phyloP scores from a whole-genome alignment of 148 eudicot genomes.

The Spergularia bocconei region DNA sequence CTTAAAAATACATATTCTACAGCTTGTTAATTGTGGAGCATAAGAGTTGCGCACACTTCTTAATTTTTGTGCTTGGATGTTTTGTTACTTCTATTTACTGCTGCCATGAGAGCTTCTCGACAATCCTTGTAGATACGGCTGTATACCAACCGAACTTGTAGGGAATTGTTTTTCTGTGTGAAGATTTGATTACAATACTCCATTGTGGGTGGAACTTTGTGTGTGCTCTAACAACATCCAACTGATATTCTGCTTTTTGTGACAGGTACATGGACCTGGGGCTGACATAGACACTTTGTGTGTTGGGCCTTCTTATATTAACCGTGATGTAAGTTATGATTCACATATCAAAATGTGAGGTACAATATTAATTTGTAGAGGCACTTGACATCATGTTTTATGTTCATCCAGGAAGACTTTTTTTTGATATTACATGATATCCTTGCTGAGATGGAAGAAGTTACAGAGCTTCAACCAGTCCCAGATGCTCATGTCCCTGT shows the following conservation, averaged over 20 bases:
- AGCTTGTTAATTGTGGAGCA: too few species aligned
- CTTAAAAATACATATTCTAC: background rate
- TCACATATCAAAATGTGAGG: background rate
- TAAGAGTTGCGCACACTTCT: too few species aligned
- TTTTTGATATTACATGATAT: constrained; percentile 51
- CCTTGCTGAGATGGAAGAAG: constrained; percentile 64
- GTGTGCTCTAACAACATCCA: background rate
- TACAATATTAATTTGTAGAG: constrained; percentile 8
- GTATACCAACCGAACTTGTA: background rate
- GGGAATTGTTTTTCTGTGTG: background rate
- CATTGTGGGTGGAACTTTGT: background rate
- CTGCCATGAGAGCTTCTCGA: background rate
- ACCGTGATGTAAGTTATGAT: constrained; percentile 60
- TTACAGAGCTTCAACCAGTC: constrained; percentile 85
- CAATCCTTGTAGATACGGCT: background rate
- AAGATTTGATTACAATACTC: background rate
- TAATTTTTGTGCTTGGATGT: too few species aligned
- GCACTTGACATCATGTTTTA: constrained; percentile 14
- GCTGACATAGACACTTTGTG: constrained; percentile 86
- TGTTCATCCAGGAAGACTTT: constrained; percentile 59
- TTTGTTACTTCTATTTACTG: background rate
- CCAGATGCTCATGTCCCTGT: constrained; percentile 94
- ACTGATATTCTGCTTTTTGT: constrained; percentile 4
- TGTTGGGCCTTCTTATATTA: constrained; percentile 85
- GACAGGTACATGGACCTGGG: constrained; percentile 88